phyloP scores from a whole-genome alignment of 441 rosid genomes.

The Adansonia madagascariensis region DNA sequence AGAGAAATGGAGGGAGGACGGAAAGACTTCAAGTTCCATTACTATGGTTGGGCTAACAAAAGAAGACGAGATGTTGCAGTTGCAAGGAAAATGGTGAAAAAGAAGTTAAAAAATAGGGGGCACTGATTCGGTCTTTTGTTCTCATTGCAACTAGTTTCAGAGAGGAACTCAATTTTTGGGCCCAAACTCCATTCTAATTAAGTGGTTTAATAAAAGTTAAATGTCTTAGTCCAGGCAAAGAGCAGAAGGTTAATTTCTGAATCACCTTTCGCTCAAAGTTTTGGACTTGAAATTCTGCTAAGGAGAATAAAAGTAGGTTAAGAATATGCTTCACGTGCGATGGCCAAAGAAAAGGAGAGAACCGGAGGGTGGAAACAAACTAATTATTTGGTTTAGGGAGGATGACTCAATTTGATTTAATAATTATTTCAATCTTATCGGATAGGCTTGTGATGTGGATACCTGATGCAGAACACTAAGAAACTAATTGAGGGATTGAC shows the following conservation, averaged over 20 bases:
- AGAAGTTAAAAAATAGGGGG: neutral
- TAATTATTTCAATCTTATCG: neutral
- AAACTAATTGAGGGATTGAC: slow-evolving; percentile 1
- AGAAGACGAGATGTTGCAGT: neutral
- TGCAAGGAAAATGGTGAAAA: slow-evolving; percentile 2
- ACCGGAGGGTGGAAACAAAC: no score
- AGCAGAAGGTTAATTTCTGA: neutral
- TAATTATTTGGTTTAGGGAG: neutral
- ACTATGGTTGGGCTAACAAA: neutral
- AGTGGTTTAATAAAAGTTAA: neutral
- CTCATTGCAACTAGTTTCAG: neutral
- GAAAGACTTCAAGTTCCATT: neutral
- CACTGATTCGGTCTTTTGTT: neutral
- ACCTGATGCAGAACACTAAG: neutral
- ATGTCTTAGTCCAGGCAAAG: neutral
- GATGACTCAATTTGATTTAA: neutral
- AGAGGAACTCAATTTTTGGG: neutral
- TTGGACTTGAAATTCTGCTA: neutral
- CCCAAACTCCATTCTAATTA: neutral
- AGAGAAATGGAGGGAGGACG: neutral
- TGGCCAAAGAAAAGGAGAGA: no score
- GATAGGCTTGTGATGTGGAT: neutral
- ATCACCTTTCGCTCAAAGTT: slow-evolving; percentile 1
- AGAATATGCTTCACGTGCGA: neutral
- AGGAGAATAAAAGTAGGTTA: neutral